Evolutionary conservation across 805 yeast species (phyloP).

Genomic region (Suhomyces emberorum): DNA sequence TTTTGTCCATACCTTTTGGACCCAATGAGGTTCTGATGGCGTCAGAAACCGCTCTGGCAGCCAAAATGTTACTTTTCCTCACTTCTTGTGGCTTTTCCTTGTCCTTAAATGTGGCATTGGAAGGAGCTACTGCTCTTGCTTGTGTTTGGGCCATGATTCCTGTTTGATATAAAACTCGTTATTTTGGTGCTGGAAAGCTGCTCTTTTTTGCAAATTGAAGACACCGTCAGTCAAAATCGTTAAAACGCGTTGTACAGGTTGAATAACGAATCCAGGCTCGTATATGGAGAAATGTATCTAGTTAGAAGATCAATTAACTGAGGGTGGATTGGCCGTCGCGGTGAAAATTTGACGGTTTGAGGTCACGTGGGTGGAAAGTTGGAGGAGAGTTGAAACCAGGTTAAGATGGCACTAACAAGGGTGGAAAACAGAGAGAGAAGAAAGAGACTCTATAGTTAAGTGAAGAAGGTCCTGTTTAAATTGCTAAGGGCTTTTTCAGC

Average conservation of each 20-base stretch:
- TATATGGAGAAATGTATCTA: too few relatives aligned
- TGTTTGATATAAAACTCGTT: neutral
- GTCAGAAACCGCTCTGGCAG: constrained; percentile 93
- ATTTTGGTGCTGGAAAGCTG: neutral
- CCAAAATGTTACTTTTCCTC: constrained; percentile 80
- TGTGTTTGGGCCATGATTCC: constrained; percentile 3
- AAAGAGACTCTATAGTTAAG: too few relatives aligned
- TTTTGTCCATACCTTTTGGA: constrained; percentile 99
- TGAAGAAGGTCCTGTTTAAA: too few relatives aligned
- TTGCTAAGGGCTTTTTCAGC: too few relatives aligned
- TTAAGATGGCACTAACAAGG: too few relatives aligned
- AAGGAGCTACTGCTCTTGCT: constrained; percentile 38
- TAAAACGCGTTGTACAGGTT: too few relatives aligned
- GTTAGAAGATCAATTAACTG: too few relatives aligned
- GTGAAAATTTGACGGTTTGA: neutral
- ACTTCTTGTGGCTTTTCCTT: constrained; percentile 95
- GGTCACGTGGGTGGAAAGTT: too few relatives aligned
- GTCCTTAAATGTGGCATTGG: constrained; percentile 87
- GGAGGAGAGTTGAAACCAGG: too few relatives aligned
- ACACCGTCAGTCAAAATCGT: too few relatives aligned
- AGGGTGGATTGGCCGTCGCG: constrained; percentile 2
- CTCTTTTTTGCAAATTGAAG: neutral
- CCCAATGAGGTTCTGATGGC: constrained; percentile 95
- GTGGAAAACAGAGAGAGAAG: too few relatives aligned
- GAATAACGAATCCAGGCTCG: too few relatives aligned